These are phyloP conservation scores for Cryptococcus wingfieldii DNA, from an alignment of 1,284 basidiomycete species.

Conservation along the genomic window DNA sequence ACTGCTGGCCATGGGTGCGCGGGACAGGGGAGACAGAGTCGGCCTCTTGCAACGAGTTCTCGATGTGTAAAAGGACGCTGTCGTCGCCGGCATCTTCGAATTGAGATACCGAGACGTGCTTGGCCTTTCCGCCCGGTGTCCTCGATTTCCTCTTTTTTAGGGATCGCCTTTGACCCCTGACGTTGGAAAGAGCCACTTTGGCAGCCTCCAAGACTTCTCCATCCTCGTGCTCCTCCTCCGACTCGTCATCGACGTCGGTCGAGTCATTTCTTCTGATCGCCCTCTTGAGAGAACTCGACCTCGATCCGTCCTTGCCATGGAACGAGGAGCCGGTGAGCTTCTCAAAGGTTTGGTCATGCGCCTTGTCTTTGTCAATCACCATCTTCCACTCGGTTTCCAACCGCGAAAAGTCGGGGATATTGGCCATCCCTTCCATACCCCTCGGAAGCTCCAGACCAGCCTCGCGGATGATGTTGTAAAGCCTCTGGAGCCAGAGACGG, in stretches of 20 bases:
- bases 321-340: neutral
- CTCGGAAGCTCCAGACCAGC: neutral
- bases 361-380: slow-evolving; percentile 81
- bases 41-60: slow-evolving; percentile 69
- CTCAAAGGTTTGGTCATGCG: slow-evolving; percentile 64
- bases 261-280: no score
- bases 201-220: slow-evolving; percentile 47
- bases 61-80: slow-evolving; percentile 76
- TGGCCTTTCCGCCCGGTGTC: slow-evolving; percentile 38
- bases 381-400: slow-evolving; percentile 49
- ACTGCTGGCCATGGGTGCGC: neutral
- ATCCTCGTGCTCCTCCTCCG: slow-evolving; percentile 36
- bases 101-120: slow-evolving; percentile 60
- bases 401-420: slow-evolving; percentile 58
- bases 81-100: slow-evolving; percentile 89
- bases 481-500: slow-evolving; percentile 57
- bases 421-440: slow-evolving; percentile 58
- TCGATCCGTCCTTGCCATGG: slow-evolving; percentile 55
- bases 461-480: slow-evolving; percentile 48
- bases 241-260: slow-evolving; percentile 1
- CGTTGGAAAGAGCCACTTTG: slow-evolving; percentile 29
- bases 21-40: slow-evolving; percentile 44
- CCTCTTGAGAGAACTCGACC: slow-evolving; percentile 65
- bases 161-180: slow-evolving; percentile 13
- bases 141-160: slow-evolving; percentile 7